A percentile compares a stretch with the other conserved stretches of the same genome.
phyloP scores from a whole-genome alignment of 2,329 filamentous ascomycete species.

The Pezicula neosporulosa region DNA sequence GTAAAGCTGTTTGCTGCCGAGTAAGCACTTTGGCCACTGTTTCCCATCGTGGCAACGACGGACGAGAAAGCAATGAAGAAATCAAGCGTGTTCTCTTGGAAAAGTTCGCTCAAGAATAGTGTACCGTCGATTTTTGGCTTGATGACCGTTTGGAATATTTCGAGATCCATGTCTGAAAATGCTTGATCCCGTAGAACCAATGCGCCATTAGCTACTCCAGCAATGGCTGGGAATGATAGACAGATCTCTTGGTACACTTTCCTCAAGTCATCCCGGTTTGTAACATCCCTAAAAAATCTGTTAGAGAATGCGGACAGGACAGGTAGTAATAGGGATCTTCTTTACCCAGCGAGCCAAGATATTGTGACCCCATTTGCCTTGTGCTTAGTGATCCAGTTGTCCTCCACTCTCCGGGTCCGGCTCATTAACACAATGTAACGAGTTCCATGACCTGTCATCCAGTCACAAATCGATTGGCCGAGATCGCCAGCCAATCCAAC shows the following conservation, averaged over 20 bases:
- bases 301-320: neutral
- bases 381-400: constrained; percentile 20
- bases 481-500: constrained; percentile 20
- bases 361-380: constrained; percentile 5
- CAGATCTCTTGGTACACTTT: constrained; percentile 15
- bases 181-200: constrained; percentile 37
- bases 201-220: constrained; percentile 38
- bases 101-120: constrained; percentile 26
- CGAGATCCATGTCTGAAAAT: constrained; percentile 24
- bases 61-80: constrained; percentile 35
- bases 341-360: constrained; percentile 2
- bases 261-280: neutral
- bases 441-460: constrained; percentile 36
- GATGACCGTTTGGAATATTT: constrained; percentile 19
- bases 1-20: constrained; percentile 40
- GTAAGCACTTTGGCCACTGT: constrained; percentile 39
- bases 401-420: constrained; percentile 31
- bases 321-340: neutral
- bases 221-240: constrained; percentile 22
- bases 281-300: neutral
- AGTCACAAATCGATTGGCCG: constrained; percentile 33
- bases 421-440: constrained; percentile 33
- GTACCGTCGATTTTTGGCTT: constrained; percentile 31
- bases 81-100: constrained; percentile 24
- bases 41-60: constrained; percentile 20